Conservation (phyloP, 106 monocot species). For the Hemerocallis citrina region DNA sequence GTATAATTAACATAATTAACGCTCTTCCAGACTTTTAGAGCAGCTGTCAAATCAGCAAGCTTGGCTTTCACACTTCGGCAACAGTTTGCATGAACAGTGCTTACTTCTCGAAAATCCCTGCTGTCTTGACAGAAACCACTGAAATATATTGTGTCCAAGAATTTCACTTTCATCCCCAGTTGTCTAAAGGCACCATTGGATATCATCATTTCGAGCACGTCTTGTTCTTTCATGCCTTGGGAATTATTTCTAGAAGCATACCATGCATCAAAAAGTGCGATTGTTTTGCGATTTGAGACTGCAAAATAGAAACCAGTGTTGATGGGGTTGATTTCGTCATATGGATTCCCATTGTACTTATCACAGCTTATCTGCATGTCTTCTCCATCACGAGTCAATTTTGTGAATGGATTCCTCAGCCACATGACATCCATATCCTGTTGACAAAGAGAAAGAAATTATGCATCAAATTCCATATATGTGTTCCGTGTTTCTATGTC, state of each 20-base stretch:
- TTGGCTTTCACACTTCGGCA: conserved; percentile 43
- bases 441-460: neutral
- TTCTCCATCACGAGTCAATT: conserved; percentile 5
- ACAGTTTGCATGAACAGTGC: conserved; percentile 50
- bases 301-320: conserved; percentile 68
- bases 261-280: conserved; percentile 43
- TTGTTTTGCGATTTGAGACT: conserved; percentile 39
- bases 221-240: conserved; percentile 36
- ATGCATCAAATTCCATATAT: neutral
- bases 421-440: conserved; percentile 45
- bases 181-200: conserved; percentile 19
- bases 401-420: conserved; percentile 29
- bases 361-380: conserved; percentile 52
- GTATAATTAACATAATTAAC: conserved; percentile 23
- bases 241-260: conserved; percentile 32
- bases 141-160: conserved; percentile 39
- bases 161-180: conserved; percentile 43
- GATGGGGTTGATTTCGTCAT: conserved; percentile 25
- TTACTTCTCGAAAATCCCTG: conserved; percentile 14
- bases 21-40: conserved; percentile 32
- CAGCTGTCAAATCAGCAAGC: conserved; percentile 29
- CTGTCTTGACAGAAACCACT: conserved; percentile 41
- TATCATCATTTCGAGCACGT: conserved; percentile 42
- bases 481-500: neutral
- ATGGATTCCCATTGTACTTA: conserved; percentile 33